Evolutionary conservation across 306 rosid species (phyloP).

Genomic region (Comarum palustre): DNA sequence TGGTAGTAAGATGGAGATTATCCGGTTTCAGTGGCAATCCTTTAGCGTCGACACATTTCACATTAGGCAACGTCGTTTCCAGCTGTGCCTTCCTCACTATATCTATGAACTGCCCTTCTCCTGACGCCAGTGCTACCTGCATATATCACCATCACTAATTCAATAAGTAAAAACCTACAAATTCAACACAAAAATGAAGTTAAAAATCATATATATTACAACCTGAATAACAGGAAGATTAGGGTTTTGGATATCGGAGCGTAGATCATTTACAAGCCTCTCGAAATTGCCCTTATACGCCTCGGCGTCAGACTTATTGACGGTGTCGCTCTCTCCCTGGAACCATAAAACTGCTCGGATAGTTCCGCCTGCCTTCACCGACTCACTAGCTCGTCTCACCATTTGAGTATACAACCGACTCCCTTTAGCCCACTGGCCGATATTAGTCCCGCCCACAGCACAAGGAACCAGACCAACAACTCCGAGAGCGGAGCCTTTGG

Average conservation of each 20-base stretch:
- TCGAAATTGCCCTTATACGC: constrained; percentile 37
- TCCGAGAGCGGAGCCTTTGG: background rate
- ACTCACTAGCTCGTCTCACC: constrained; percentile 30
- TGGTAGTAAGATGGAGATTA: constrained; percentile 52
- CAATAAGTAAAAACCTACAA: background rate
- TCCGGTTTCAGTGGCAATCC: constrained; percentile 42
- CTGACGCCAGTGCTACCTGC: constrained; percentile 63
- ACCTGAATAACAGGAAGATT: constrained; percentile 60
- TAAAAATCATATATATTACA: background rate
- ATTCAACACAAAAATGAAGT: background rate
- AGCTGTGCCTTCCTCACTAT: constrained; percentile 57
- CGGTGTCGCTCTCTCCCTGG: constrained; percentile 64
- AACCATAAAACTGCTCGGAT: constrained; percentile 54
- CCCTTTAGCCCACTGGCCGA: constrained; percentile 46
- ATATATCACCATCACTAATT: background rate
- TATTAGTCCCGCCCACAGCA: constrained; percentile 54
- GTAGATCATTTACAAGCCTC: constrained; percentile 36
- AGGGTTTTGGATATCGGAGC: constrained; percentile 39
- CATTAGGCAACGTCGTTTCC: constrained; percentile 32
- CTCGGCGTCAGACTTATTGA: constrained; percentile 38
- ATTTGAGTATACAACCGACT: constrained; percentile 34
- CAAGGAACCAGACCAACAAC: constrained; percentile 63
- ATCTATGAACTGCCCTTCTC: constrained; percentile 50
- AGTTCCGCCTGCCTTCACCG: constrained; percentile 26
- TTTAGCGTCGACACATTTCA: constrained; percentile 49